Conservation (phyloP, 768 basidiomycete species). For the Rubroboletus satanas region DNA sequence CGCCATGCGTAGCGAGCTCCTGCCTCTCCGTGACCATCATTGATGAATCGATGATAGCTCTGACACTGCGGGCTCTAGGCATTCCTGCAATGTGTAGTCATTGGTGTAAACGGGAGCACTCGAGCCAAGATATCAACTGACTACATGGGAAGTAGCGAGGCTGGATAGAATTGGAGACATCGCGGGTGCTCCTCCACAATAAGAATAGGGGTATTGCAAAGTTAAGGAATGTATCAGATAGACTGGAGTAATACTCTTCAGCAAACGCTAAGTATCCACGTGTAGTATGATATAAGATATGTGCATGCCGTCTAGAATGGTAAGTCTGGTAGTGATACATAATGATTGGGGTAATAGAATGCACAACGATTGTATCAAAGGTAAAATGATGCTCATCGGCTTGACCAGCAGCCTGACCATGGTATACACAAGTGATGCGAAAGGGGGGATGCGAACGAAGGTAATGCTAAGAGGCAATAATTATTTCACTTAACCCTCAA, state of each 20-base stretch:
- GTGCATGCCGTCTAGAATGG: background rate
- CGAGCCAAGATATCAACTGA: background rate
- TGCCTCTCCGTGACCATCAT: background rate
- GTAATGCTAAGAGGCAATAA: background rate
- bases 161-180: background rate
- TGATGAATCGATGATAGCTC: background rate
- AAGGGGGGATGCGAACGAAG: background rate
- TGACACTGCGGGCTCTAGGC: background rate
- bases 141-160: background rate
- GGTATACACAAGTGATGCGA: background rate
- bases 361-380: background rate
- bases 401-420: constrained; percentile 18
- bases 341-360: background rate
- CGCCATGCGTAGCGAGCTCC: background rate
- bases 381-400: background rate
- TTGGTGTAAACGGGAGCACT: too few relatives aligned
- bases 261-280: background rate
- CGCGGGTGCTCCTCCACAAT: background rate
- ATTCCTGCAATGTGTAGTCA: background rate
- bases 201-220: background rate
- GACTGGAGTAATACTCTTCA: background rate
- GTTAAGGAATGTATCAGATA: background rate
- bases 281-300: background rate
- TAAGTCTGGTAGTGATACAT: constrained; percentile 10
- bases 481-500: constrained; percentile 18